Conservation (phyloP, 805 yeast species). For the Metschnikowia cubensis region DNA sequence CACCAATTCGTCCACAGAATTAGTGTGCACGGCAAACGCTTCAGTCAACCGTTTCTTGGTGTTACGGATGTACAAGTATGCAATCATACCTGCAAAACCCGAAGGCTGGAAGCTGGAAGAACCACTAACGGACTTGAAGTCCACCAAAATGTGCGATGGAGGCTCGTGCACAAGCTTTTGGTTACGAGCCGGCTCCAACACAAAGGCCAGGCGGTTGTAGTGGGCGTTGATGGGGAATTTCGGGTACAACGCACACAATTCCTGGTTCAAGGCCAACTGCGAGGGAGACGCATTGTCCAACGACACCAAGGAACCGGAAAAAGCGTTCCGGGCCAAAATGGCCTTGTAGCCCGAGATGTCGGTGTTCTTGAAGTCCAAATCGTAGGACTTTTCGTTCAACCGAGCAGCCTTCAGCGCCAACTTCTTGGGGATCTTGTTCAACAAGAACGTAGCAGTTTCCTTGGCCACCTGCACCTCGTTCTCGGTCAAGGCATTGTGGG, state of each 20-base stretch:
- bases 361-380: slow-evolving; percentile 36
- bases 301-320: slow-evolving; percentile 54
- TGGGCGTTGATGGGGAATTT: slow-evolving; percentile 57
- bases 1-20: slow-evolving; percentile 52
- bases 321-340: slow-evolving; percentile 58
- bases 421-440: slow-evolving; percentile 59
- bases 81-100: slow-evolving; percentile 67
- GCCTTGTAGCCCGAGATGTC: slow-evolving; percentile 67
- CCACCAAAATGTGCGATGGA: slow-evolving; percentile 69
- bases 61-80: slow-evolving; percentile 67
- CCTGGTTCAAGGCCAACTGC: slow-evolving; percentile 60
- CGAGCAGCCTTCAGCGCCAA: slow-evolving; percentile 43
- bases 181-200: slow-evolving; percentile 45
- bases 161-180: slow-evolving; percentile 46
- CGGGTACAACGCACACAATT: slow-evolving; percentile 67
- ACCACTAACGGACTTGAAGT: slow-evolving; percentile 64
- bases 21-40: slow-evolving; percentile 68
- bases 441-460: slow-evolving; percentile 48
- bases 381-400: slow-evolving; percentile 36
- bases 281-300: slow-evolving; percentile 46
- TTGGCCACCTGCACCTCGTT: slow-evolving; percentile 47
- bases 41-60: slow-evolving; percentile 66
- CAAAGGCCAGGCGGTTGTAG: slow-evolving; percentile 22
- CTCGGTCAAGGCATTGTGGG: slow-evolving; percentile 49
- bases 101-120: slow-evolving; percentile 58